phyloP scores from a whole-genome alignment of 2,329 filamentous ascomycete genomes.

The Setomelanomma holmii region DNA sequence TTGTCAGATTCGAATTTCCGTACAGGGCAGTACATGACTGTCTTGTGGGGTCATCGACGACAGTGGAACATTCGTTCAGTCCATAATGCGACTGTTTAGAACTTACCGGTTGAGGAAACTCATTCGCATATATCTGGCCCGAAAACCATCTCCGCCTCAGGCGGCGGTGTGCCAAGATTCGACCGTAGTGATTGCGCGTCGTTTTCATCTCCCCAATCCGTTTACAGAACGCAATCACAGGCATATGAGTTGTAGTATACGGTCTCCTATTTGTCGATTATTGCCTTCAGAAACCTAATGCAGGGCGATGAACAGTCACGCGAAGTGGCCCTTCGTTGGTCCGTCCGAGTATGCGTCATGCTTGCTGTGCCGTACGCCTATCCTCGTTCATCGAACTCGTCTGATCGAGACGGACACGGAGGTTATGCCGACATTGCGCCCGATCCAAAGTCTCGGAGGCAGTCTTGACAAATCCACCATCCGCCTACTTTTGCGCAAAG shows the following conservation, averaged over 20 bases:
- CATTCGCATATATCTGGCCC: neutral
- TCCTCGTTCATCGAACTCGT: neutral
- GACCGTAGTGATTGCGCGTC: neutral
- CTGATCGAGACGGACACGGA: too few species aligned
- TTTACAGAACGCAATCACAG: neutral
- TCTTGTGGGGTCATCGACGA: neutral
- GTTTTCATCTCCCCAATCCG: neutral
- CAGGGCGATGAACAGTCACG: neutral
- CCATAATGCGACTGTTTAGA: slow-evolving; percentile 8
- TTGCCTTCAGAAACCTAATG: neutral
- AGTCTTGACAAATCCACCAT: neutral
- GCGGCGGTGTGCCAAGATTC: slow-evolving; percentile 12
- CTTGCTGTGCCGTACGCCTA: neutral
- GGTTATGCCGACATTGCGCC: too few species aligned
- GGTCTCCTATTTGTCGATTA: neutral
- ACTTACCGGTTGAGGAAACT: slow-evolving; percentile 12
- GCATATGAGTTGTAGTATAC: neutral
- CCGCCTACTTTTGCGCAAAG: neutral
- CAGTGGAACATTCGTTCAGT: too few species aligned
- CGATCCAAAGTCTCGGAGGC: neutral
- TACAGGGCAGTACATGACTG: neutral
- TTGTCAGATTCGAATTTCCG: neutral
- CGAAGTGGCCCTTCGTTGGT: neutral
- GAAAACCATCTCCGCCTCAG: neutral
- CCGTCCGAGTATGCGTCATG: neutral